These are phyloP conservation scores for Caryopteris hybrid DNA, from an alignment of 305 asterid species.

Conservation along the genomic window DNA sequence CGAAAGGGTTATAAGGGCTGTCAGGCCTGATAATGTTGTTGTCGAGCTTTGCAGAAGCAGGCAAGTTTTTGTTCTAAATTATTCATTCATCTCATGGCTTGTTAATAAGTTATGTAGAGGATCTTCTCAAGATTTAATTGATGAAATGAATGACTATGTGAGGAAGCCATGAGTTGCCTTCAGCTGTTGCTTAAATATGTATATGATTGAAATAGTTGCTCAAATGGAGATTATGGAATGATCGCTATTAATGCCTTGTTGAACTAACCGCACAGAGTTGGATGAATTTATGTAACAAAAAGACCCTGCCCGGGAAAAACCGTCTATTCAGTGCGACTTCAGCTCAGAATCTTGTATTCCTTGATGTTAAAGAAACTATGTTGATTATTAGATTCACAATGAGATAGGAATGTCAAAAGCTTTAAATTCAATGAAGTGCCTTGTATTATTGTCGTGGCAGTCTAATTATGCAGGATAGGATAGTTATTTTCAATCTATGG, in stretches of 20 bases:
- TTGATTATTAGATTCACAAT: background rate
- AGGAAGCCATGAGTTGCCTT: background rate
- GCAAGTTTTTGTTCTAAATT: conserved; percentile 33
- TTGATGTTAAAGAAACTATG: background rate
- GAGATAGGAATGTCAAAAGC: background rate
- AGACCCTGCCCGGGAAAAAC: too few species aligned
- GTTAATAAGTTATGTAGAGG: background rate
- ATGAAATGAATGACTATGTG: background rate
- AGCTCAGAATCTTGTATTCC: background rate
- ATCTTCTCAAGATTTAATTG: background rate
- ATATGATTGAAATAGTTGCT: too few species aligned
- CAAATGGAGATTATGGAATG: background rate
- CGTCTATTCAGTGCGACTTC: too few species aligned
- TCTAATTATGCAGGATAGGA: too few species aligned
- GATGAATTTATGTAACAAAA: too few species aligned
- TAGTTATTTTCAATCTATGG: conserved; percentile 28
- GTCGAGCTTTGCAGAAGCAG: conserved; percentile 96
- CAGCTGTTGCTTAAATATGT: background rate
- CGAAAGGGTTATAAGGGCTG: conserved; percentile 58
- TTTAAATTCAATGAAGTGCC: background rate
- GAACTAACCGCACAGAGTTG: too few species aligned
- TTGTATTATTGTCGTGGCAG: too few species aligned
- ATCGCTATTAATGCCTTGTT: background rate
- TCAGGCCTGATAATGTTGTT: conserved; percentile 82
- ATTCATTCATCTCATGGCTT: too few species aligned